A percentile compares a stretch with the other conserved stretches of the same genome.
phyloP scores from a whole-genome alignment of 2,329 filamentous ascomycete species.

The Trichoderma sp. region DNA sequence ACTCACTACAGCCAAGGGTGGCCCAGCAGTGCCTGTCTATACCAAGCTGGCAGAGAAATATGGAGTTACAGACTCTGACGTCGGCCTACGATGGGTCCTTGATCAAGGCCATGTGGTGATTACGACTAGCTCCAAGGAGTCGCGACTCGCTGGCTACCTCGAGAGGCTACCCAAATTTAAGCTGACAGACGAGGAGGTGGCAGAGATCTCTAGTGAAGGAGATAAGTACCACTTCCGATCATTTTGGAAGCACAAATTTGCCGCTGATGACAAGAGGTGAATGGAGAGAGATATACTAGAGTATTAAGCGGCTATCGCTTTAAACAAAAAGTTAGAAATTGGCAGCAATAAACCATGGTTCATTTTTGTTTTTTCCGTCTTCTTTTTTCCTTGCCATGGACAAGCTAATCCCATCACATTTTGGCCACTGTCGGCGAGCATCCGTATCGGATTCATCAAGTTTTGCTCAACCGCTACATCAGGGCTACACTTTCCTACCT shows the following conservation, averaged over 20 bases:
- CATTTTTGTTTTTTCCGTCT: background rate
- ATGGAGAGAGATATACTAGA: background rate
- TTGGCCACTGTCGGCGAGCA: background rate
- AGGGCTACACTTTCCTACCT: background rate
- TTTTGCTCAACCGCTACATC: background rate
- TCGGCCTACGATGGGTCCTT: conserved; percentile 61
- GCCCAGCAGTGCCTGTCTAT: conserved; percentile 56
- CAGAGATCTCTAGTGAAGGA: conserved; percentile 57
- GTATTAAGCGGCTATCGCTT: background rate
- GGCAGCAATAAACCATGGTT: background rate
- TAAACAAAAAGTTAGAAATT: background rate
- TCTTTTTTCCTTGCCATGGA: background rate
- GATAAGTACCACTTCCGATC: conserved; percentile 61
- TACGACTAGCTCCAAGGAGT: conserved; percentile 61
- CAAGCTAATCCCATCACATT: background rate
- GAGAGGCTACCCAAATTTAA: conserved; percentile 55
- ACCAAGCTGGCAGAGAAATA: conserved; percentile 58
- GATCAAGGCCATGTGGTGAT: conserved; percentile 61
- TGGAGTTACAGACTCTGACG: conserved; percentile 55
- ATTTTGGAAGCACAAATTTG: conserved; percentile 60
- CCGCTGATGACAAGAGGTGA: conserved; percentile 49
- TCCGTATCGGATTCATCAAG: background rate
- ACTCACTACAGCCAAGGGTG: conserved; percentile 49
- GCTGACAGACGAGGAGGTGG: conserved; percentile 60
- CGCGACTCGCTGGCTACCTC: conserved; percentile 59